phyloP scores from a whole-genome alignment of 2,329 filamentous ascomycete species.

The Arthrinium phaeospermum region DNA sequence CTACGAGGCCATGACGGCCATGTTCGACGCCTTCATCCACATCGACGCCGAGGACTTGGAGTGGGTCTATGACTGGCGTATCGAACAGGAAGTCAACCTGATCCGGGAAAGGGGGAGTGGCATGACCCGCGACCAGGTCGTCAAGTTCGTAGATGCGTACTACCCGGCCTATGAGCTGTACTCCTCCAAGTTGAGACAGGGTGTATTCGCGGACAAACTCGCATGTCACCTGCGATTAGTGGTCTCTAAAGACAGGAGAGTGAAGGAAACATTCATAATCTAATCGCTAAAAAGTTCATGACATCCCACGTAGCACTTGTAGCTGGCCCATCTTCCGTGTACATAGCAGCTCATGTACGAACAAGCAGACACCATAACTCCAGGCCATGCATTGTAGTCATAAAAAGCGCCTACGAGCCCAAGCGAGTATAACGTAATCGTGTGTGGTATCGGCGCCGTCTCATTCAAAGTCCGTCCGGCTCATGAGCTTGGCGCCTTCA shows the following conservation, averaged over 20 bases:
- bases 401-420: slow-evolving; percentile 1
- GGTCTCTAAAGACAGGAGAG: slow-evolving; percentile 64
- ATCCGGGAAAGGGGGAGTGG: slow-evolving; percentile 70
- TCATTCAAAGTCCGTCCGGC: slow-evolving; percentile 26
- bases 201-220: slow-evolving; percentile 57
- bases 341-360: slow-evolving; percentile 1
- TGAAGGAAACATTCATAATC: slow-evolving; percentile 61
- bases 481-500: slow-evolving; percentile 62
- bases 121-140: slow-evolving; percentile 83
- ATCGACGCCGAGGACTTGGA: slow-evolving; percentile 72
- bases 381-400: slow-evolving; percentile 21
- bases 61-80: slow-evolving; percentile 85
- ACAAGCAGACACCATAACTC: slow-evolving; percentile 20
- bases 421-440: slow-evolving; percentile 6
- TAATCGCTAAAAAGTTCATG: slow-evolving; percentile 33
- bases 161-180: slow-evolving; percentile 77
- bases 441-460: neutral
- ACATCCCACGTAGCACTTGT: neutral
- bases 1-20: slow-evolving; percentile 57
- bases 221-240: slow-evolving; percentile 66
- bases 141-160: slow-evolving; percentile 72
- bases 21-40: slow-evolving; percentile 62
- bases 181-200: slow-evolving; percentile 61
- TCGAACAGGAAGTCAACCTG: slow-evolving; percentile 78
- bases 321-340: slow-evolving; percentile 8